Evolutionary conservation across 75 land plant genomes (phyloP).

Genomic region (Adiantum capillusveneris): DNA sequence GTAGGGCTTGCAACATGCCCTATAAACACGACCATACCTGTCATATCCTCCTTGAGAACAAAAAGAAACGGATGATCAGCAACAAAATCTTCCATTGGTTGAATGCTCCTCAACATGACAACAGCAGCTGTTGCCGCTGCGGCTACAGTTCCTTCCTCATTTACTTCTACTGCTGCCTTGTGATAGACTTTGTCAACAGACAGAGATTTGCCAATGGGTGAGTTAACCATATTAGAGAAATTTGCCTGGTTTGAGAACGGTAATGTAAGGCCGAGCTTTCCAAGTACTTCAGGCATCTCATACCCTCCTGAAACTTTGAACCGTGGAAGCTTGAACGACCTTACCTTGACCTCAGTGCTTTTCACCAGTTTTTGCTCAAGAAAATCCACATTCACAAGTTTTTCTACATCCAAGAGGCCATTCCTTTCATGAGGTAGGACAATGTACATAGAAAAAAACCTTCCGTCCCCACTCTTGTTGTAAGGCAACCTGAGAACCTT

Average conservation of each 20-base stretch:
- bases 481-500: constrained; percentile 60
- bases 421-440: constrained; percentile 57
- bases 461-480: constrained; percentile 48
- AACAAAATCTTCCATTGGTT: constrained; percentile 46
- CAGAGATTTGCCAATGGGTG: constrained; percentile 27
- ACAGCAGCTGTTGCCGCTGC: constrained; percentile 76
- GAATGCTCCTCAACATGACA: constrained; percentile 16
- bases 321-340: constrained; percentile 56
- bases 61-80: constrained; percentile 91
- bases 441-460: constrained; percentile 73
- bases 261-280: constrained; percentile 46
- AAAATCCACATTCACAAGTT: constrained; percentile 40
- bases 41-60: constrained; percentile 64
- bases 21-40: constrained; percentile 57
- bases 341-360: constrained; percentile 28
- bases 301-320: constrained; percentile 66
- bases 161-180: constrained; percentile 79
- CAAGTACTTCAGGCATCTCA: constrained; percentile 49
- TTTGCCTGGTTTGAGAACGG: constrained; percentile 57
- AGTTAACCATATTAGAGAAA: constrained; percentile 68
- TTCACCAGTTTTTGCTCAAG: constrained; percentile 35
- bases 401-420: constrained; percentile 46
- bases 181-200: constrained; percentile 65
- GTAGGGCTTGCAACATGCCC: constrained; percentile 72
- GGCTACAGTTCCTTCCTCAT: constrained; percentile 94